phyloP scores from a whole-genome alignment of 164 flowering plant genomes.

The Vitis cinerea region DNA sequence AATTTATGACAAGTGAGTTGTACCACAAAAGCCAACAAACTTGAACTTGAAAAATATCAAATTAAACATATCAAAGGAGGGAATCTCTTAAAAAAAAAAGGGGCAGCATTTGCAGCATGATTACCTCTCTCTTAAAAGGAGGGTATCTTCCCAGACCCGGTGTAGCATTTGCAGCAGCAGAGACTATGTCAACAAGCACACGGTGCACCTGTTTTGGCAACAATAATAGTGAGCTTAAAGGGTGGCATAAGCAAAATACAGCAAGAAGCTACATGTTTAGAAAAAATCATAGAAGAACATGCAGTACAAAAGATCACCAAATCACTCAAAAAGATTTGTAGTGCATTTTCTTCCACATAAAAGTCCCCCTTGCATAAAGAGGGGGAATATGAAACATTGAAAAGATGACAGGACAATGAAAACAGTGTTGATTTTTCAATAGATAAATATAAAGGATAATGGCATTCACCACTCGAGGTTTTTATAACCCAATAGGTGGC shows the following conservation, averaged over 20 bases:
- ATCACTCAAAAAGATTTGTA: background rate
- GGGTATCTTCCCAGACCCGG: conserved; percentile 99
- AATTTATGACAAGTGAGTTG: too few relatives aligned
- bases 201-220: conserved; percentile 69
- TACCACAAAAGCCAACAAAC: background rate
- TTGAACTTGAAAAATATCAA: background rate
- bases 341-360: background rate
- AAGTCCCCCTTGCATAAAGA: background rate
- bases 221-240: too few relatives aligned
- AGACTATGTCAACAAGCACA: conserved; percentile 88
- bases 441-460: background rate
- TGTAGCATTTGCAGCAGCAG: conserved; percentile 93
- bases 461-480: background rate
- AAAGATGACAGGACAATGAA: background rate
- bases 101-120: background rate
- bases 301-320: background rate
- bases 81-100: background rate
- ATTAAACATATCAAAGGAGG: background rate
- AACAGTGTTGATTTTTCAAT: background rate
- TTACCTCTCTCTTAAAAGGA: conserved; percentile 96
- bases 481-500: background rate
- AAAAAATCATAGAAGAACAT: background rate
- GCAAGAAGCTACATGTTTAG: background rate
- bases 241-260: background rate
- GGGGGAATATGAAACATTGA: background rate